Base-by-base conservation (phyloP, 2,329 filamentous ascomycete species). In the Pestalotiopsis sp. region DNA sequence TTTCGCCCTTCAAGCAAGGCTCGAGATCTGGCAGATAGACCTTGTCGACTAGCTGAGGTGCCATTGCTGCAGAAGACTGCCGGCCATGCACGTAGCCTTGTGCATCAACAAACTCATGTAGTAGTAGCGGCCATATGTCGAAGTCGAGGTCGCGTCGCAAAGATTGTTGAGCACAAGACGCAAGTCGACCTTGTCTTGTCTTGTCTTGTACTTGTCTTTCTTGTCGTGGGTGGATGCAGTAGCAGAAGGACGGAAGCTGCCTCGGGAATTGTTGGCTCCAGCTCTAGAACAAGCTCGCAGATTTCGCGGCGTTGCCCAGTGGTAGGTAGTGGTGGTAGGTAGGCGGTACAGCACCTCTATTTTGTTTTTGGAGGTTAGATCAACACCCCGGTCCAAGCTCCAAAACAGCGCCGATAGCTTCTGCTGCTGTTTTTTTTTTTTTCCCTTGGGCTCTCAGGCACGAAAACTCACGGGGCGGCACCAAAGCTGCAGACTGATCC, bases 1-100 rank as follows among this genome's bases (percentile, higher is more conserved):
- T 88, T 80, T 95, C 91, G 82, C 93, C 93, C 75, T 89, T 91
- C 77, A 98, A 87, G 83, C 93, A 97, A 79, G 92, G 90, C 81
- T 94, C 92, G 81, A 98, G 86, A 77, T 94, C 90, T 77, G 95
- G 93, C 77, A 97, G 92, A 83, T 95, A 96, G 79, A 88, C 85
- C 77, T 85, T 84, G 82, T 92, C 91, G 77, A 88, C 87, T 78
- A 88, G 83, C 81, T 90, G 87, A 84, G 78, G 77, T 75, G 90
- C 91, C 92, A 94, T 94, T 84, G 82, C 85, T 84, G 80, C 83
- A 80, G 82, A 81, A 81, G 82, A 86, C 82, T 85, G 82, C 82
- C 81, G 76, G 75, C 77, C 75, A 77, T 72, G 74, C 73, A 71
- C 73, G 74, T 73, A 70, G 72, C 68, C 49, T 69, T 70, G 67